Evolutionary conservation across 805 yeast species (phyloP), one percentile per base, ranked within the genome.

Genomic region (Kodamaea lidongshanica): DNA sequence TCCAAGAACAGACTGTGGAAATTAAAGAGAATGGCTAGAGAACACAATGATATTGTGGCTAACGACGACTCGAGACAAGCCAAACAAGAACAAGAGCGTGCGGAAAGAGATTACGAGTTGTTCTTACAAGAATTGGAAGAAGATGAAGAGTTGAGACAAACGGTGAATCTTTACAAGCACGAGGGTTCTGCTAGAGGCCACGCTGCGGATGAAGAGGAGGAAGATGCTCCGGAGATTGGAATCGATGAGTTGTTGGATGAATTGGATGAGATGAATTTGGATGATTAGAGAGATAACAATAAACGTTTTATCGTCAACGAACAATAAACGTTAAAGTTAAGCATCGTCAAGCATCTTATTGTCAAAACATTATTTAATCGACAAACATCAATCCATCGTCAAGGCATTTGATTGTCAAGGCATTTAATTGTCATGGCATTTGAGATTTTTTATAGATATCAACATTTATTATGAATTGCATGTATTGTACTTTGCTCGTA

Each of bases 121-220:
- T 92, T 92, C 84, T 74, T 92, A 63, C 96, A 86, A 64, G 96
- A 92, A 58, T 75, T 92, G 55, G 98, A 92, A 67, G 97, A 92
- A 61, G 98, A 92, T 61, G 78, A 78, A 33, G 98, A 92, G 55
- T 72, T 92, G 55, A 82, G 98, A 67, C 87, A 81, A 48, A 77
- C 86, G 26, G 76, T 92, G 57, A 89, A 92, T 54, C 51, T 92
- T 49, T 92, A 92, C 68, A 92, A 87, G 64, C 75, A 79, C 32
- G 31, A 54, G 45, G n/a, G n/a, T n/a, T 20, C 43, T 31, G 30
- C 48, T 47, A 9, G 46, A 39, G 10, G 47, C 7, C 40, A 50
- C 15, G 74, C 59, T 17, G 52, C 48, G n/a, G 37, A 25, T 4
- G 64, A 56, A 7, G 84, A 74, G 16, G 92, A 80, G 34, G 87